Base-by-base conservation (phyloP, 2,329 filamentous ascomycete genomes). In the Cercospora janseana region DNA sequence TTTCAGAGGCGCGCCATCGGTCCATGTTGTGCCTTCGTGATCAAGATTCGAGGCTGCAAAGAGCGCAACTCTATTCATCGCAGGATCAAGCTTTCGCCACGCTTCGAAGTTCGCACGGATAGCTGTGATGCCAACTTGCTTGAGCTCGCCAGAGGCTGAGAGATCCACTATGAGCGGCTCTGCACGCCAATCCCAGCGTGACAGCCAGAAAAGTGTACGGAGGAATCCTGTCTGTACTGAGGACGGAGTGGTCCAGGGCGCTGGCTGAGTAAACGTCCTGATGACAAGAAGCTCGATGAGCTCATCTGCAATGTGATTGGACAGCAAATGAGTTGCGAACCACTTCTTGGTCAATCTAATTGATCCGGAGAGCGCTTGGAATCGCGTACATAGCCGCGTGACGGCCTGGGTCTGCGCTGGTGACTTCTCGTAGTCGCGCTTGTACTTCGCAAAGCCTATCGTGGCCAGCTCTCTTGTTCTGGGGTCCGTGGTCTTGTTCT, bases 161-260 rank as follows among this genome's bases (percentile, higher is more conserved):
- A 88, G 79, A 67, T 96, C 89, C 20, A 96, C 77, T 26, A 95
- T 77, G 24, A 97, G 75, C 1, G 93, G 87, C 46, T 90, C 85
- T 6, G 83, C 77, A 21, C 87, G 82, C 93, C 93, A 98, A 67
- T 97, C 89, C 90, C 93, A 98, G 32, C 83, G 79, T 1, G 90
- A 82, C 10, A 98, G 75, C 67, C 92, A 86, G 24, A 85, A 74
- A 1, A 98, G 74, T 1, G 88, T 87, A 16, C 91, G 83, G 21
- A 95, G 71, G 65, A 98, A 92, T 4, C 88, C 93, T 0, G 86
- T 85, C 60, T 83, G 83, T 7, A 85, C 77, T 60, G 85, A 92
- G 0, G 86, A 86, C 0, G 94, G 92, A 0, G 79, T 73, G 28
- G 79, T 73, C 86, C 88, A 96, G 0, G 93, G 90, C 58, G 87